Evolutionary conservation across 768 basidiomycete species (phyloP), one percentile per base, ranked within the genome.

Genomic region (Boletus rubescentipes): DNA sequence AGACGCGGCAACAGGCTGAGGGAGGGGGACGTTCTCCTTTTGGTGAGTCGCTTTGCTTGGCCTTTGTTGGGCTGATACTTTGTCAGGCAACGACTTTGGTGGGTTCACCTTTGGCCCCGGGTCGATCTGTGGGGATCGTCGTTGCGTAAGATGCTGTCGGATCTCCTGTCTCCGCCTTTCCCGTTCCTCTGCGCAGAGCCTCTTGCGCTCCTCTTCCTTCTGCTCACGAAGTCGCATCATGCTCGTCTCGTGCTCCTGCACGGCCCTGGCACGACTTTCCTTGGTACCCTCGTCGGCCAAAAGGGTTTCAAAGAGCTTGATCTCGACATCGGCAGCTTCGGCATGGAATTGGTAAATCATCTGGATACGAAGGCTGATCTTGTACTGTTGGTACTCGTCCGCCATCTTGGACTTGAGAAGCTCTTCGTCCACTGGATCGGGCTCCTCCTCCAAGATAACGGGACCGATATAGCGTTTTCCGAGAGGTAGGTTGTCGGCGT

Each of bases 381-480:
- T 70, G 36, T 61, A 70, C 39, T 64, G 60, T 2, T 68, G 70
- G 32, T 66, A 71, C 2, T 70, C 68, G 26, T 58, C 62, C 11
- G 69, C 67, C 69, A 71, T 69, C 54, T 66, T 71, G 43, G 65
- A 71, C 55, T 55, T 69, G 36, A 71, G 57, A 43, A 67, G 54
- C 2, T 57, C 60, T 35, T 65, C 61, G 49, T 69, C 68, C 42
- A 65, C 14, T 16, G 69, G 63, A 34, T 71, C 63, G 2, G 47
- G 47, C 0, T 67, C 68, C 36, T 71, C 70, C 15, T 70, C 69
- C 5, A 48, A 14, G 48, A 70, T 61, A 42, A 62, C 29, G n/a
- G 69, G 69, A 1, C 69, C 68, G 50, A 70, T 70, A 8, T 70
- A 70, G 16, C 70, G 70, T 31, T 71, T 71, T 1, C 68, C 70